phyloP scores from a whole-genome alignment of 306 rosid genomes.

The Fragaria nilgerrensis region DNA sequence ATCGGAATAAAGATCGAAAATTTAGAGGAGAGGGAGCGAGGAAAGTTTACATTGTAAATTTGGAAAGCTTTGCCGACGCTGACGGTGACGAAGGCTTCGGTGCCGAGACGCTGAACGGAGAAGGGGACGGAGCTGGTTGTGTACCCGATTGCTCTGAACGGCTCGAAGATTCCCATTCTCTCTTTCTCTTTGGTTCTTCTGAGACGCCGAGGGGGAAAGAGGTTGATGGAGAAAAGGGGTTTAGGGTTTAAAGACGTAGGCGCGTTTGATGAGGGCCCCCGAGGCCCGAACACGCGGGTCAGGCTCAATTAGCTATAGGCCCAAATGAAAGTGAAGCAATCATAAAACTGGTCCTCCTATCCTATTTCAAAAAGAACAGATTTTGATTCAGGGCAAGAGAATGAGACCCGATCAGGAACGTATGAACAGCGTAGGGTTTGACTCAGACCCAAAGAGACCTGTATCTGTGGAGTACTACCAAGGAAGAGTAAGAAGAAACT shows the following conservation, averaged over 20 bases:
- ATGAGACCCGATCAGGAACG: too few relatives aligned
- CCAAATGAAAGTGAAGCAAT: too few relatives aligned
- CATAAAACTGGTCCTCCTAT: too few relatives aligned
- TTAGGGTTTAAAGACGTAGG: background rate
- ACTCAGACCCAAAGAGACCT: too few relatives aligned
- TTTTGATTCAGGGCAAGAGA: too few relatives aligned
- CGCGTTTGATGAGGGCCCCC: too few relatives aligned
- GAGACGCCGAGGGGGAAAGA: background rate
- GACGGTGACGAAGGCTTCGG: conserved; percentile 85
- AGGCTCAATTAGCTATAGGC: too few relatives aligned
- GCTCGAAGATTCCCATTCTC: conserved; percentile 83
- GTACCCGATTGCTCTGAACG: conserved; percentile 83
- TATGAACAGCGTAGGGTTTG: too few relatives aligned
- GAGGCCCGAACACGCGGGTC: too few relatives aligned
- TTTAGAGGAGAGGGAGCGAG: background rate
- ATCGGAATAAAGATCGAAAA: background rate
- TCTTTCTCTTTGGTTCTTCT: conserved; percentile 2
- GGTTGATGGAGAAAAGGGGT: background rate
- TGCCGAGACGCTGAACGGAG: conserved; percentile 82
- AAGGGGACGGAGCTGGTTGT: conserved; percentile 66
- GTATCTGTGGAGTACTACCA: too few relatives aligned
- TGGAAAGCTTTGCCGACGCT: conserved; percentile 90
- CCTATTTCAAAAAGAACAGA: too few relatives aligned
- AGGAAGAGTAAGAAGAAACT: too few relatives aligned
- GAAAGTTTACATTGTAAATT: conserved; percentile 59